Base-by-base conservation (phyloP, 768 basidiomycete species). In the Boletus pseudo-olivaceus region DNA sequence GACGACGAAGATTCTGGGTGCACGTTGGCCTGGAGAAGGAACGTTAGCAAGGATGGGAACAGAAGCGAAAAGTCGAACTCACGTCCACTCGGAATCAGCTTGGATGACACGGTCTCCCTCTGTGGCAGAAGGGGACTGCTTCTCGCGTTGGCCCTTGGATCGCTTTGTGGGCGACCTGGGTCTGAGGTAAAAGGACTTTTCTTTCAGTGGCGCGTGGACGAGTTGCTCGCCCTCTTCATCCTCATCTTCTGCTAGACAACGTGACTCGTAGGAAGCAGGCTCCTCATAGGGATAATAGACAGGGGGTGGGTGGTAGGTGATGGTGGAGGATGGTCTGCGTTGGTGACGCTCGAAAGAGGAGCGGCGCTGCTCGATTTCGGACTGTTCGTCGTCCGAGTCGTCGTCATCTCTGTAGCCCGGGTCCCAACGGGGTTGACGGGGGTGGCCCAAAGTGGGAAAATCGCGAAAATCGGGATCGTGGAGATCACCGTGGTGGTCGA, bases 401-500 rank as follows among this genome's bases (percentile, higher is more conserved):
- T 69, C 69, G 44, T 71, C 68, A 26, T 68, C 59, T n/a, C 50
- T 47, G 42, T 67, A 62, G 4, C 58, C 61, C 23, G 65, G 61
- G 44, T 76, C 77, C 74, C 74, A 76, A 1, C 56, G 63, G 0
- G 75, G 67, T 1, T 72, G 67, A 32, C 66, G 60, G 10, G 59
- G 26, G 39, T 62, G 53, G 15, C 48, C 49, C 44, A 74, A 62
- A 34, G 75, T 63, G 29, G 84, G 84, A 55, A 86, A 86, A 70
- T 84, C 76, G 57, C 83, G 76, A 69, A 78, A 86, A 63, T 86
- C 84, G 23, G 84, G 84, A 67, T 86, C 84, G 62, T 86, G 84
- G 26, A 84, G 72, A 67, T 83, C 79, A 46, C 84, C 84, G 55
- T 78, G 73, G 65, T 72, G 73, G 75, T 86, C 84, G 57, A 84